These are phyloP conservation scores for Naumovozyma baii DNA, from an alignment of 805 yeast genomes.

Conservation along the genomic window DNA sequence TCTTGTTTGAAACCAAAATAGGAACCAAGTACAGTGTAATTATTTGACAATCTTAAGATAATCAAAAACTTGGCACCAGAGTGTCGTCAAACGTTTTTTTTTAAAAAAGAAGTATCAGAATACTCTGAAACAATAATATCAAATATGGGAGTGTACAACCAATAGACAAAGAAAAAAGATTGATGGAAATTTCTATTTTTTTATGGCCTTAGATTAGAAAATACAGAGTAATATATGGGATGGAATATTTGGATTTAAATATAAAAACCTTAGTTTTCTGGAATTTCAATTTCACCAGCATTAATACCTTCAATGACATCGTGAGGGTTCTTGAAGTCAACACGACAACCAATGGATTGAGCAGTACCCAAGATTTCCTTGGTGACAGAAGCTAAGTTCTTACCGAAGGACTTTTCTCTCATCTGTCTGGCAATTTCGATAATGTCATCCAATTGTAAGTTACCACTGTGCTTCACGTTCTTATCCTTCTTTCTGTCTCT, in stretches of 20 bases:
- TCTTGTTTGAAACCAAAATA: slow-evolving; percentile 80
- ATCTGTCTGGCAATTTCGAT: slow-evolving; percentile 94
- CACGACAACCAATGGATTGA: slow-evolving; percentile 99
- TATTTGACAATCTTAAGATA: neutral
- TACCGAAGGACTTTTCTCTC: slow-evolving; percentile 97
- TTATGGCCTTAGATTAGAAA: slow-evolving; percentile 26
- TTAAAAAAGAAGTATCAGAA: slow-evolving; percentile 1
- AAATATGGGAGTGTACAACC: neutral
- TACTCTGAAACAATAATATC: neutral
- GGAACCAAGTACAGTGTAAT: slow-evolving; percentile 35
- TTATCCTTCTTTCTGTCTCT: slow-evolving; percentile 99
- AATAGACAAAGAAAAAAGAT: slow-evolving; percentile 2
- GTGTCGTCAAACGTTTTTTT: slow-evolving; percentile 12
- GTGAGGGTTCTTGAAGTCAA: slow-evolving; percentile 98
- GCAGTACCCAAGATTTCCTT: slow-evolving; percentile 99
- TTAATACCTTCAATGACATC: slow-evolving; percentile 97
- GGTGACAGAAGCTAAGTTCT: slow-evolving; percentile 90
- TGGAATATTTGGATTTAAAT: slow-evolving; percentile 8
- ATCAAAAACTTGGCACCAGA: slow-evolving; percentile 12
- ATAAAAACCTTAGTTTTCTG: slow-evolving; percentile 26
- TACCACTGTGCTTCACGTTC: slow-evolving; percentile 99
- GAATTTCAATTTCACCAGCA: slow-evolving; percentile 90
- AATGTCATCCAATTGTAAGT: slow-evolving; percentile 94
- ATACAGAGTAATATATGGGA: slow-evolving; percentile 21
- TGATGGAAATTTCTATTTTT: slow-evolving; percentile 5